Evolutionary conservation across 257 asterid genomes (phyloP), one percentile per base, ranked within the genome.

Genomic region (Fraxinus cuspidata): DNA sequence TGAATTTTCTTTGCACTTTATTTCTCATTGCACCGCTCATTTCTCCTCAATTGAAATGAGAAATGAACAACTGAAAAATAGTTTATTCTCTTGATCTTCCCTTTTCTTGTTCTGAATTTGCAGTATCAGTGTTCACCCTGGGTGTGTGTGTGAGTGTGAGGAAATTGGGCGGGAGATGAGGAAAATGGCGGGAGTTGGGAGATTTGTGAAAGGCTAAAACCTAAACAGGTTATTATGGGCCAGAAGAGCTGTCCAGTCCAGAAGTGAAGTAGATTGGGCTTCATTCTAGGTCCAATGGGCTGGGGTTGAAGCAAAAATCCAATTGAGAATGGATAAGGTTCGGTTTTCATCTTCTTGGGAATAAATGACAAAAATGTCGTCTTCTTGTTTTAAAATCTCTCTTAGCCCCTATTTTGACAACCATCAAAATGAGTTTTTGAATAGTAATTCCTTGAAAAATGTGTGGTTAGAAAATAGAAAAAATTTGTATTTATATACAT

Each of bases 1-100:
- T 93, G 95, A 93, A 93, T 75, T 88, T 93, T 84, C 91, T 88
- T 40, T 93, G 99, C 42, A 90, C 93, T 80, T 88, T 93, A 69
- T 90, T 93, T 47, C 97, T 86, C 83, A 90, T 77, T 64, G 25
- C 72, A 7, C 82, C 72, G 71, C 83, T 89, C 91, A 90, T 96
- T 56, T 32, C 40, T 73, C 73, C 60, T 47, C 32, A 40, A 16
- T 37, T 32, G 27, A 38, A 38, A 16, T 72, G 27, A 19, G 16
- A 56, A 19, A 29, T 6, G 31, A 51, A 51, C 27, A 32, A 32
- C 18, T 16, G 56, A 53, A 58, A 58, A 51, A 16, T 1, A 0
- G 4, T 16, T 10, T 25, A 29, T 23, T 25, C 68, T 10, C 66
- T 32, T 53, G 77, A 29, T 28, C 38, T 66, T 38, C 35, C 9